Evolutionary conservation across 2,329 filamentous ascomycete species (phyloP).

Genomic region (Orbilia javanica): DNA sequence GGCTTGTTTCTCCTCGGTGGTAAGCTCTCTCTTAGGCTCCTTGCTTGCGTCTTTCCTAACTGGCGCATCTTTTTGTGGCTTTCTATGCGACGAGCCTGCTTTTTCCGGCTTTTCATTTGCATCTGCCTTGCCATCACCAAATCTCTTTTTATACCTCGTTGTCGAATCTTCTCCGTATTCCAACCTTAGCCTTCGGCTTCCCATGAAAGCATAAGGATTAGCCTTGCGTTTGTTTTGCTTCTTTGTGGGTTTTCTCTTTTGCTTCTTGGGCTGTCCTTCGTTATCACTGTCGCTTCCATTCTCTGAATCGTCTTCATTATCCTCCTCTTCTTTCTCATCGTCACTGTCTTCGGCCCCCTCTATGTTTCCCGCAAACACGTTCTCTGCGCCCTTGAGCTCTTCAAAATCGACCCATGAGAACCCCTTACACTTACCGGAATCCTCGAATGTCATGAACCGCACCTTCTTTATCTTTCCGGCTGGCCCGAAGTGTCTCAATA

Average conservation of each 20-base stretch:
- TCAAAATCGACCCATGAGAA: slow-evolving; percentile 96
- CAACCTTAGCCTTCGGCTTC: slow-evolving; percentile 83
- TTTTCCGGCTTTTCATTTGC: slow-evolving; percentile 61
- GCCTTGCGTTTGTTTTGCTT: slow-evolving; percentile 72
- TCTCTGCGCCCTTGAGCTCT: slow-evolving; percentile 78
- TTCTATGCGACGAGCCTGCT: slow-evolving; percentile 59
- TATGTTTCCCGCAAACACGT: slow-evolving; percentile 50
- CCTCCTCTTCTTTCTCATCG: slow-evolving; percentile 62
- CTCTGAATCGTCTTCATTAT: slow-evolving; percentile 64
- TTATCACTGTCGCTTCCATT: slow-evolving; percentile 56
- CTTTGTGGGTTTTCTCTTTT: slow-evolving; percentile 68
- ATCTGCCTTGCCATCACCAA: slow-evolving; percentile 61
- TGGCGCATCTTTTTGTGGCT: slow-evolving; percentile 57
- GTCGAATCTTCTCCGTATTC: slow-evolving; percentile 95
- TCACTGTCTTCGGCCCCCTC: slow-evolving; percentile 64
- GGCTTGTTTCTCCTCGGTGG: slow-evolving; percentile 66
- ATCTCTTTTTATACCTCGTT: slow-evolving; percentile 84
- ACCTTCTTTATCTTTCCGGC: slow-evolving; percentile 86
- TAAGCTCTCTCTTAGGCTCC: slow-evolving; percentile 66
- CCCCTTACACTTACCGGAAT: slow-evolving; percentile 97
- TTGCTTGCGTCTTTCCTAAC: slow-evolving; percentile 66
- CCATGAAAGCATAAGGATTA: slow-evolving; percentile 74
- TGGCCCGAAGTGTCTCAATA: slow-evolving; percentile 83
- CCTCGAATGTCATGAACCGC: slow-evolving; percentile 94
- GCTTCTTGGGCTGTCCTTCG: slow-evolving; percentile 64